Evolutionary conservation across 768 basidiomycete genomes (phyloP), one percentile per base, ranked within the genome.

Genomic region (Symmetrospora coprosmae): DNA sequence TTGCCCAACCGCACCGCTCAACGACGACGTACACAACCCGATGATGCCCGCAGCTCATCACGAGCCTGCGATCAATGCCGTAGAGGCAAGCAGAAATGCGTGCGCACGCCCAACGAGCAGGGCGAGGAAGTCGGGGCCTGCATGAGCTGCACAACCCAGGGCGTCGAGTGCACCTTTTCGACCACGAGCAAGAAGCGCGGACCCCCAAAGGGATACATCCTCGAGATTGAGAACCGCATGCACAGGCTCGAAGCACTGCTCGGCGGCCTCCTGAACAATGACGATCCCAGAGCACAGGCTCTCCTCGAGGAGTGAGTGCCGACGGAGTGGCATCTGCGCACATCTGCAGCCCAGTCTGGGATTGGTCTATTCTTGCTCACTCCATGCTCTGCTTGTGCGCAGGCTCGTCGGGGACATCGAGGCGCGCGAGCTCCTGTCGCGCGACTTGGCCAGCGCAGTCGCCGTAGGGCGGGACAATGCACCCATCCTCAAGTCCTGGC

Each of bases 131-230:
- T 64, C 37, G 65, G 58, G 6, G 55, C 48, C 4, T 65, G 64
- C 49, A 47, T 60, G 40, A 68, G 67, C 51, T 67, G 69, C 37
- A 25, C 55, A 11, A 40, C 52, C 0, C 63, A 60, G 11, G 51
- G 62, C 27, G 21, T 60, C 0, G 68, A 69, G 28, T 71, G 69
- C 37, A 69, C 66, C 14, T 70, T 66, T 34, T 40, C 62, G 11
- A 68, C 65, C 1, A 62, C 67, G 0, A 70, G 62, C 45, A 60
- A 68, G 31, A 72, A 72, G 50, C 41, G 71, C 65, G 87, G 87
- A 1, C 85, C 85, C 2, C 85, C 86, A n/a, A 87, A 87, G 69
- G 88, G 88, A 1, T 92, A 92, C 76, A 90, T 92, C 69, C 87
- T 91, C 68, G 87, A 87, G 28, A 88, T 92, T 66, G 88, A 92